phyloP scores from a whole-genome alignment of 2,329 filamentous ascomycete genomes.

The Hymenotorrendiella dingleyae region DNA sequence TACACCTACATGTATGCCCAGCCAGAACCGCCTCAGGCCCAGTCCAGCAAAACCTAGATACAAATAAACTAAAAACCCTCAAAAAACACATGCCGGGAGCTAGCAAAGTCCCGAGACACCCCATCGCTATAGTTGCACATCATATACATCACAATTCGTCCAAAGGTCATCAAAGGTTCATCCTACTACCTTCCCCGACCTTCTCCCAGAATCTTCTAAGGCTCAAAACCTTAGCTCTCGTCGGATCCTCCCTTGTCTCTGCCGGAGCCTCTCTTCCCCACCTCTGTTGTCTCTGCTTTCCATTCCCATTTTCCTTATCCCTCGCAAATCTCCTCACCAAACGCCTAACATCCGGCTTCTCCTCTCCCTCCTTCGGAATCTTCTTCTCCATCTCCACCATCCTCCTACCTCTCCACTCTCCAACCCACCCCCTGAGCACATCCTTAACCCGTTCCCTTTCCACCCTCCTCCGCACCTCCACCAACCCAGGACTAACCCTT shows the following conservation, averaged over 20 bases:
- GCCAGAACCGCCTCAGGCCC: too few species aligned
- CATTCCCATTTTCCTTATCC: slow-evolving; percentile 17
- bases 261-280: slow-evolving; percentile 37
- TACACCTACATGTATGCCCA: too few species aligned
- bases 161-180: too few species aligned
- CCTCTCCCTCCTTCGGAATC: slow-evolving; percentile 10
- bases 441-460: slow-evolving; percentile 66
- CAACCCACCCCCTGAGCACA: slow-evolving; percentile 58
- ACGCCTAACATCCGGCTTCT: slow-evolving; percentile 31
- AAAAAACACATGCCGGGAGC: too few species aligned
- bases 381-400: slow-evolving; percentile 41
- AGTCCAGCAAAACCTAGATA: too few species aligned
- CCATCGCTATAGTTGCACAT: too few species aligned
- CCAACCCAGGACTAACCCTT: slow-evolving; percentile 49
- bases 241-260: slow-evolving; percentile 35
- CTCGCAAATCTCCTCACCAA: slow-evolving; percentile 36
- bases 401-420: slow-evolving; percentile 33
- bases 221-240: slow-evolving; percentile 46
- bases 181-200: slow-evolving; percentile 37
- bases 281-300: slow-evolving; percentile 8
- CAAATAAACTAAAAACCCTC: too few species aligned
- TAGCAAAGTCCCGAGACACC: too few species aligned
- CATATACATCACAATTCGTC: too few species aligned
- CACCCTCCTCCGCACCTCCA: slow-evolving; percentile 56
- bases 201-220: slow-evolving; percentile 61